These are phyloP conservation scores for Cicer cuneatum DNA, from an alignment of 306 rosid species.

Conservation along the genomic window DNA sequence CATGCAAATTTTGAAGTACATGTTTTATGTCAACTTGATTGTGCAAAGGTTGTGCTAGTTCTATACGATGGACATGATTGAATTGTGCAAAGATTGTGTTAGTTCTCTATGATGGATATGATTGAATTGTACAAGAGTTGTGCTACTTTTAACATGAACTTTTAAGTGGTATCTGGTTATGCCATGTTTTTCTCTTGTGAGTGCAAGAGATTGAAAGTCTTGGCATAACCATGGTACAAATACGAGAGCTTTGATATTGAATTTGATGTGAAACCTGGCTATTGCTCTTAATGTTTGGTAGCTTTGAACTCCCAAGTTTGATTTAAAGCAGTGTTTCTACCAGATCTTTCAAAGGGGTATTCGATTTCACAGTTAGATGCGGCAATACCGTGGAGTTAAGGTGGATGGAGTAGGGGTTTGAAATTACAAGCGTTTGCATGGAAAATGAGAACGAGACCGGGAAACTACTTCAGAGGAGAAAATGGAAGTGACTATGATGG, in stretches of 20 bases:
- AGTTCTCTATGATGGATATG: too few relatives aligned
- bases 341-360: constrained; percentile 70
- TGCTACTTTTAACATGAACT: not conserved
- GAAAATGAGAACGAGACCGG: constrained; percentile 74
- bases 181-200: constrained; percentile 7
- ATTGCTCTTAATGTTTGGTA: constrained; percentile 66
- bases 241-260: constrained; percentile 41
- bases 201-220: constrained; percentile 28
- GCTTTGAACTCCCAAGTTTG: constrained; percentile 75
- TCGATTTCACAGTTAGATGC: constrained; percentile 73
- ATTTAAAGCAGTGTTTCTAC: constrained; percentile 73
- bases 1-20: too few relatives aligned
- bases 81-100: too few relatives aligned
- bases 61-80: too few relatives aligned
- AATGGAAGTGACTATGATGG: constrained; percentile 53
- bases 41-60: too few relatives aligned
- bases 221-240: constrained; percentile 8
- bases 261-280: constrained; percentile 60
- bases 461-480: constrained; percentile 64
- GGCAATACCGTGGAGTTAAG: constrained; percentile 58
- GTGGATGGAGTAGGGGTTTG: constrained; percentile 71
- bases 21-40: too few relatives aligned
- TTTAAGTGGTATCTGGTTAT: not conserved
- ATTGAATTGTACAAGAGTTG: too few relatives aligned
- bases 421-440: constrained; percentile 69